Evolutionary conservation across 2,329 filamentous ascomycete species (phyloP).

Genomic region (Trichophyton mentagrophytes): DNA sequence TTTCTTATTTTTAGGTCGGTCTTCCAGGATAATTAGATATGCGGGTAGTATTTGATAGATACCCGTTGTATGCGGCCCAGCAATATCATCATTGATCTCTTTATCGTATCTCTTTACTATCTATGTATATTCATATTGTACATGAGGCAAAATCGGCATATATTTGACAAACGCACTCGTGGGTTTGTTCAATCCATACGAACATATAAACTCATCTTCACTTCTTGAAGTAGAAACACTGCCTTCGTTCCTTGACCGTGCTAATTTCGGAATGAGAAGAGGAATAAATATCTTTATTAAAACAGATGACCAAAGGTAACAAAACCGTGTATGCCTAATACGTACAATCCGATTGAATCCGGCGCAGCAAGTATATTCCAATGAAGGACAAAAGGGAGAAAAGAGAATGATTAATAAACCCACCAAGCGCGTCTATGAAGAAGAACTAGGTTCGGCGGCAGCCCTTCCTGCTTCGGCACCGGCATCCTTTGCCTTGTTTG

Average conservation of each 20-base stretch:
- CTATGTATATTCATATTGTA: not conserved
- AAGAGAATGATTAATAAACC: not conserved
- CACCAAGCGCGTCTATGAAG: slow-evolving; percentile 1
- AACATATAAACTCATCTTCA: not conserved
- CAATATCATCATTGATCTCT: not conserved
- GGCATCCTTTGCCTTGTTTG: slow-evolving; percentile 19
- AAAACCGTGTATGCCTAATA: slow-evolving; percentile 4
- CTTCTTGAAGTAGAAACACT: not conserved
- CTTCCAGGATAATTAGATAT: not conserved
- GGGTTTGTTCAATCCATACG: not conserved
- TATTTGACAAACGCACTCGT: too few species aligned
- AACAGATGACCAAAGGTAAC: slow-evolving; percentile 1
- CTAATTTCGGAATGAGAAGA: not conserved
- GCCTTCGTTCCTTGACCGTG: not conserved
- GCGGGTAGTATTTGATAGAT: not conserved
- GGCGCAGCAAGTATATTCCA: slow-evolving; percentile 1
- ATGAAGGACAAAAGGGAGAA: slow-evolving; percentile 2
- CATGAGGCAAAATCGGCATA: not conserved
- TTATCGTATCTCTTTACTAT: not conserved
- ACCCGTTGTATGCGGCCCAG: not conserved
- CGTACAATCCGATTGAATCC: not conserved
- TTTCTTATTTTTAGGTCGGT: not conserved
- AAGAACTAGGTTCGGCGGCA: slow-evolving; percentile 16
- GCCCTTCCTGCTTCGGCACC: slow-evolving; percentile 19
- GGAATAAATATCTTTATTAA: slow-evolving; percentile 10